Percentiles rank a stretch among this genome's conserved stretches.
Evolutionary conservation across 768 basidiomycete genomes (phyloP).

Genomic region (Termitomyces sp.): DNA sequence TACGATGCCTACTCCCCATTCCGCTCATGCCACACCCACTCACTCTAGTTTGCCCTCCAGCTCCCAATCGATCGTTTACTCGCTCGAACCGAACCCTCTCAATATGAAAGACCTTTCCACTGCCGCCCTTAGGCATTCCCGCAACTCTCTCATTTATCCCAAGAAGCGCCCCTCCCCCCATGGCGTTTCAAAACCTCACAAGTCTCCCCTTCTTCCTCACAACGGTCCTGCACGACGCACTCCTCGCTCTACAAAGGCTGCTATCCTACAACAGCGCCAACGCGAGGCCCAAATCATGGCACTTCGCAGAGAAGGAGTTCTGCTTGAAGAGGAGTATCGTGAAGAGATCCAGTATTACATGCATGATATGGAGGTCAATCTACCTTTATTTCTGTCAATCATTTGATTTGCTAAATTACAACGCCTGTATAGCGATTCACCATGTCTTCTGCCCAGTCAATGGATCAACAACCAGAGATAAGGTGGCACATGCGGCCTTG

Average conservation of each 20-base stretch:
- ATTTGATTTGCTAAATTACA: conserved; percentile 16
- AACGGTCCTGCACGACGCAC: conserved; percentile 54
- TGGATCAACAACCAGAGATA: conserved; percentile 99
- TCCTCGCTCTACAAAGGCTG: conserved; percentile 62
- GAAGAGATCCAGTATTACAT: conserved; percentile 93
- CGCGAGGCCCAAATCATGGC: conserved; percentile 68
- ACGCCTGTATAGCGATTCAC: conserved; percentile 52
- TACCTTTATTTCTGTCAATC: background rate
- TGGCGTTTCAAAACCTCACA: conserved; percentile 69
- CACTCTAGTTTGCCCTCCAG: conserved; percentile 26
- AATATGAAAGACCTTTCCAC: conserved; percentile 78
- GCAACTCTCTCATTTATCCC: conserved; percentile 66
- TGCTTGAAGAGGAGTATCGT: conserved; percentile 93
- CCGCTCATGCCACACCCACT: conserved; percentile 19
- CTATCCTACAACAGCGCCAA: conserved; percentile 60
- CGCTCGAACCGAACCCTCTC: conserved; percentile 39
- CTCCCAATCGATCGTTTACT: conserved; percentile 40
- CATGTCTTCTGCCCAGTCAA: conserved; percentile 89
- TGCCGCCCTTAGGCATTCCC: conserved; percentile 55
- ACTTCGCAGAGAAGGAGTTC: conserved; percentile 66
- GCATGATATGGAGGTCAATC: conserved; percentile 96
- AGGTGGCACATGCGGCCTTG: conserved; percentile 99
- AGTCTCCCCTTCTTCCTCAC: conserved; percentile 49
- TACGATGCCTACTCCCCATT: conserved; percentile 19
- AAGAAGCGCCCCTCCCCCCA: conserved; percentile 85